Percentiles rank a stretch among this genome's conserved stretches.
Evolutionary conservation across 2,329 filamentous ascomycete genomes (phyloP).

Genomic region (Tolypocladium endophyticum): DNA sequence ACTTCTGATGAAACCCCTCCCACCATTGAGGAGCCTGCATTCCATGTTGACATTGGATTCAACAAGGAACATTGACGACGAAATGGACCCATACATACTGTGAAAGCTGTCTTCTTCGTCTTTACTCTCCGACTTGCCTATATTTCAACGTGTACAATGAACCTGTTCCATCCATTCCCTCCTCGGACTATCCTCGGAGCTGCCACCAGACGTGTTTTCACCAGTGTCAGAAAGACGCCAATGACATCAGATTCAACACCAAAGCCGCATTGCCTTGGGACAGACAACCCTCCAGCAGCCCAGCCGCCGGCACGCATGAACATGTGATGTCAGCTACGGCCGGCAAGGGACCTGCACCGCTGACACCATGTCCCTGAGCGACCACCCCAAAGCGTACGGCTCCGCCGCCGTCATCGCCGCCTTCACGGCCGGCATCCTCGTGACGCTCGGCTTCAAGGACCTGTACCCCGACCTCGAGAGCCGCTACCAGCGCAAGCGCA

Average conservation of each 20-base stretch:
- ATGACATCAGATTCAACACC: conserved; percentile 14
- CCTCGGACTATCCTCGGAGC: neutral
- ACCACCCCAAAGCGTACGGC: conserved; percentile 52
- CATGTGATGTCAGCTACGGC: neutral
- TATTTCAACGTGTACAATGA: neutral
- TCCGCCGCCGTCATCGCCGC: conserved; percentile 57
- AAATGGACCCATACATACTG: neutral
- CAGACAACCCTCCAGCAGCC: neutral
- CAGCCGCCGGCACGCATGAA: neutral
- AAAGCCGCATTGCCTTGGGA: neutral
- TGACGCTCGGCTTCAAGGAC: conserved; percentile 72
- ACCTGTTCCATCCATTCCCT: neutral
- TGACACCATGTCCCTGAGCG: conserved; percentile 44
- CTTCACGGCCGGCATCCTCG: conserved; percentile 66
- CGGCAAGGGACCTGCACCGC: neutral
- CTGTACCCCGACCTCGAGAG: conserved; percentile 65
- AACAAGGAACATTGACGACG: neutral
- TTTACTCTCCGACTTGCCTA: neutral
- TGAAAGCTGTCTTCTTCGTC: neutral
- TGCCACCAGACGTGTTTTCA: neutral
- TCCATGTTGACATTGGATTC: neutral
- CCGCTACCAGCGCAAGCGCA: conserved; percentile 42
- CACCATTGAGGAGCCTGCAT: neutral
- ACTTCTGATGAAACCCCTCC: neutral
- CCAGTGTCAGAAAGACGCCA: neutral